phyloP scores from a whole-genome alignment of 352 stramenopile species.

The Pythium guiyangense region DNA sequence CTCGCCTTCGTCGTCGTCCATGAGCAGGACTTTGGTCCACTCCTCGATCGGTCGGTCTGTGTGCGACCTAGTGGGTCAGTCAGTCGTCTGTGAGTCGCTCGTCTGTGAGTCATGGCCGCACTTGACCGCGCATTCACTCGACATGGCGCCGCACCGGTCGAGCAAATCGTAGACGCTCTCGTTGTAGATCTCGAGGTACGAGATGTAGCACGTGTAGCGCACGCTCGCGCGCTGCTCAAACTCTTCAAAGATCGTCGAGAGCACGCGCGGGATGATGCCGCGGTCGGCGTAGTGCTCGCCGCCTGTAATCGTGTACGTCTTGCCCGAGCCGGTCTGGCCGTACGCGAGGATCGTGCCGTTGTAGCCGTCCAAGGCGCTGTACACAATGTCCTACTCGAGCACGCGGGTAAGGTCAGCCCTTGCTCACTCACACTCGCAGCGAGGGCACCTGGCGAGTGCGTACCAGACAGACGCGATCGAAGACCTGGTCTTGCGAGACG shows the following conservation, averaged over 20 bases:
- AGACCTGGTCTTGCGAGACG: constrained; percentile 66
- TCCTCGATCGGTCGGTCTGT: constrained; percentile 71
- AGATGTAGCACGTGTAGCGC: constrained; percentile 88
- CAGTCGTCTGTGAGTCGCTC: not conserved
- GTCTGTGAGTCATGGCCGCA: not conserved
- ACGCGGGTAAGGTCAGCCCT: not conserved
- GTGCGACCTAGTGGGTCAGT: constrained; percentile 34
- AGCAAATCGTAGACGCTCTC: constrained; percentile 94
- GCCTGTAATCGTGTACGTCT: constrained; percentile 79
- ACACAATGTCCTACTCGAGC: constrained; percentile 51
- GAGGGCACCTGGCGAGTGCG: not conserved
- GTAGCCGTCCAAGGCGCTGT: constrained; percentile 63
- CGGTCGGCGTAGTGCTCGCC: constrained; percentile 93
- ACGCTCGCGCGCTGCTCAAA: constrained; percentile 54
- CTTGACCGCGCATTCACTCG: not conserved
- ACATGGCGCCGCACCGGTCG: constrained; percentile 24
- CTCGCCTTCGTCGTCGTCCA: constrained; percentile 75
- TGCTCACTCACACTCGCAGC: not conserved
- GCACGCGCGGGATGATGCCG: constrained; percentile 92
- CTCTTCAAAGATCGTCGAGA: constrained; percentile 91
- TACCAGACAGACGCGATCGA: constrained; percentile 61
- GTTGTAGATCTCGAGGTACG: constrained; percentile 98
- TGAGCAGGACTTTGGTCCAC: constrained; percentile 74
- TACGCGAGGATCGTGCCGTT: constrained; percentile 76
- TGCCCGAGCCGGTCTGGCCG: constrained; percentile 64